A percentile compares a stretch with the other conserved stretches of the same genome.
phyloP scores from a whole-genome alignment of 2,329 filamentous ascomycete species.

The Ophiosphaerella korrae region DNA sequence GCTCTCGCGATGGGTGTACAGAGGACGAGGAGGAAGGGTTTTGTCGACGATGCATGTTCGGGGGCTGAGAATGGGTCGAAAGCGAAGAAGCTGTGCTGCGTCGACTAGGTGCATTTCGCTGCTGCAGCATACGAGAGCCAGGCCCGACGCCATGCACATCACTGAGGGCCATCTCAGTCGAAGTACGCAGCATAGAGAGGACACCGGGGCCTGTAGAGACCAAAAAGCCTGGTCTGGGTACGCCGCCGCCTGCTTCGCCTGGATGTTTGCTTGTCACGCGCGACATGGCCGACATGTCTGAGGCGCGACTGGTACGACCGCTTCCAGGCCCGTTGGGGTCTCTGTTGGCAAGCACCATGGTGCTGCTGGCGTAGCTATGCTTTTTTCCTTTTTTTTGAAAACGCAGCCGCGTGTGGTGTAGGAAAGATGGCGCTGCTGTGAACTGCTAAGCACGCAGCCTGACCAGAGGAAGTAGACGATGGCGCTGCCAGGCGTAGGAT shows the following conservation, averaged over 20 bases:
- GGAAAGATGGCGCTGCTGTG: constrained; percentile 3
- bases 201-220: constrained; percentile 47
- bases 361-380: constrained; percentile 8
- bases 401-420: not conserved
- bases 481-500: constrained; percentile 17
- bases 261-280: constrained; percentile 38
- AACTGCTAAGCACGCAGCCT: constrained; percentile 20
- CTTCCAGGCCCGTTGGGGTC: constrained; percentile 49
- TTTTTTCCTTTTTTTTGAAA: not conserved
- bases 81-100: constrained; percentile 48
- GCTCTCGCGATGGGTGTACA: constrained; percentile 36
- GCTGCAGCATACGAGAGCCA: constrained; percentile 43
- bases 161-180: constrained; percentile 55
- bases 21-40: constrained; percentile 49
- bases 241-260: constrained; percentile 19
- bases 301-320: constrained; percentile 55
- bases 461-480: constrained; percentile 23
- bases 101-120: constrained; percentile 39
- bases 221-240: constrained; percentile 33
- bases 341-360: constrained; percentile 52
- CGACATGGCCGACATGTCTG: constrained; percentile 50
- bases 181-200: constrained; percentile 57
- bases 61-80: constrained; percentile 50
- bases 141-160: constrained; percentile 47
- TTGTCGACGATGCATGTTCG: constrained; percentile 39